Evolutionary conservation across 805 yeast genomes (phyloP), one percentile per base, ranked within the genome.

Genomic region (Cyberlindnera xishuangbannaensis): DNA sequence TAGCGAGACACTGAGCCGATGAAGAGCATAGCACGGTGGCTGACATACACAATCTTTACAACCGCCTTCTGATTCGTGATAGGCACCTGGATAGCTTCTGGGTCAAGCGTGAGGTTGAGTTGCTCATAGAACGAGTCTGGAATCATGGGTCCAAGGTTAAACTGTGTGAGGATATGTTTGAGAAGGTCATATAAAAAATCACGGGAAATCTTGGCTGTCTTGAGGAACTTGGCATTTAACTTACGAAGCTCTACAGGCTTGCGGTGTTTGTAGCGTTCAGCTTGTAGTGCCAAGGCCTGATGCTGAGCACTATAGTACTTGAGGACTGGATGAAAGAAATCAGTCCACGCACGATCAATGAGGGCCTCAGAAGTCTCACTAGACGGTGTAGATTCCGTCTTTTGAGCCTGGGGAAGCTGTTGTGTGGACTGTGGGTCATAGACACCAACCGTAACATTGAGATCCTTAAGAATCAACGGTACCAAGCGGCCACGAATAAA

Each of bases 291-390:
- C 16, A 50, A 21, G 1, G 31, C 25, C 8, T 37, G 39, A 23
- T 33, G 44, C 20, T 37, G 44, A 1, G 45, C 30, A 9, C 47
- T 39, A 29, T 48, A 78, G 50, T 67, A 67, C 44, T 76, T 78
- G 40, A 79, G 65, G 2, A 75, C 69, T 2, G 85, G 85, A 45
- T 76, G 75, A 44, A 76, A 81, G 41, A 81, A 65, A 5, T 73
- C 73, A 20, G 62, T 51, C 87, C 87, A 81, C 15, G 76, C 53
- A 5, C 53, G 45, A 32, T 75, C 80, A 14, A 80, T 62, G 6
- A 71, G 53, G 3, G 52, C 49, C n/a, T 47, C 48, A 6, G 50
- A 47, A 8, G 42, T 44, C 16, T 37, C 29, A 2, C 33, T 31
- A 2, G 30, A 12, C 1, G 40, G 27, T 4, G 24, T 22, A 15